These are phyloP conservation scores for Aureobasidium leucospermi DNA, from an alignment of 2,329 filamentous ascomycete species.

Conservation along the genomic window DNA sequence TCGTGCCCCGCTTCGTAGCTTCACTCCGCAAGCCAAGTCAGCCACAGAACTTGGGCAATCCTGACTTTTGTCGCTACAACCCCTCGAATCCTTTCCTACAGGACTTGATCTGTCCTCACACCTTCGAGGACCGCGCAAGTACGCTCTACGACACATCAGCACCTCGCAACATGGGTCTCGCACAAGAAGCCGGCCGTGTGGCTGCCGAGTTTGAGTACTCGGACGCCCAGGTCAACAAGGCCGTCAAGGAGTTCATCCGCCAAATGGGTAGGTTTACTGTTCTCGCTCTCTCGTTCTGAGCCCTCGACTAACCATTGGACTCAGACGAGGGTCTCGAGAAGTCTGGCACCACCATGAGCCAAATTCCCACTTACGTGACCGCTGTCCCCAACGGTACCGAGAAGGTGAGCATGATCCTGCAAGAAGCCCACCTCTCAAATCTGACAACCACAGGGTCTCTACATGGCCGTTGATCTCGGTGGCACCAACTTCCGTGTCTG, in stretches of 20 bases:
- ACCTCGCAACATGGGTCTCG: slow-evolving; percentile 43
- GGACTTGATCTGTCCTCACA: slow-evolving; percentile 27
- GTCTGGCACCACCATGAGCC: slow-evolving; percentile 75
- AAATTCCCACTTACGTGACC: slow-evolving; percentile 96
- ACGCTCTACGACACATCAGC: slow-evolving; percentile 15
- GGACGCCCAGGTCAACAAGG: slow-evolving; percentile 68
- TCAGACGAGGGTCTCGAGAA: slow-evolving; percentile 72
- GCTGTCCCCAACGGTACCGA: slow-evolving; percentile 94
- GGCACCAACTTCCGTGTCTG: slow-evolving; percentile 98
- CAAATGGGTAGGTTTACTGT: slow-evolving; percentile 62
- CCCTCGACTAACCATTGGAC: slow-evolving; percentile 15
- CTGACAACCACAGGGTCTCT: slow-evolving; percentile 60
- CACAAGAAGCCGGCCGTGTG: slow-evolving; percentile 69
- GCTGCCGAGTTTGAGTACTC: slow-evolving; percentile 80
- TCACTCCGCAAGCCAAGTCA: slow-evolving; percentile 4
- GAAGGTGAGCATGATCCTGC: slow-evolving; percentile 54
- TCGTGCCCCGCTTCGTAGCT: slow-evolving; percentile 15
- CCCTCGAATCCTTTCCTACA: slow-evolving; percentile 28
- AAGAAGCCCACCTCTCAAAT: background rate
- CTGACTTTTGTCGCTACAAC: slow-evolving; percentile 17
- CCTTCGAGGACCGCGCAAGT: slow-evolving; percentile 3
- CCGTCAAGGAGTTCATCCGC: slow-evolving; percentile 75
- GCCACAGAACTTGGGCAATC: background rate
- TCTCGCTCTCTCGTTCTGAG: background rate
- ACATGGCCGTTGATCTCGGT: slow-evolving; percentile 94